Conservation (phyloP, 495 filamentous ascomycete species). For the Achaetomiella virescens region DNA sequence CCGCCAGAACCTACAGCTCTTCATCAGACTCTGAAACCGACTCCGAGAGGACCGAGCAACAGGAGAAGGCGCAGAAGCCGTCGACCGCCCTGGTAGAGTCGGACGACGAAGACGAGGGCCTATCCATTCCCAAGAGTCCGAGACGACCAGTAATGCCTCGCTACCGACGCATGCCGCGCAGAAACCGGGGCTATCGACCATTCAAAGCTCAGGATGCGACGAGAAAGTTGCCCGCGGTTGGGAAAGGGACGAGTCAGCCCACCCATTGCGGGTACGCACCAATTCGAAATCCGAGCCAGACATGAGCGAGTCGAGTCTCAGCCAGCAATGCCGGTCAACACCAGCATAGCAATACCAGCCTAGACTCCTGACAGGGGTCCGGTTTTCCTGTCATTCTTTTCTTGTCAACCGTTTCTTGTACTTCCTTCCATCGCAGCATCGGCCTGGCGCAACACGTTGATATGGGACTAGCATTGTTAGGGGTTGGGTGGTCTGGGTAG, state of each 20-base stretch:
- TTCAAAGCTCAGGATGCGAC: constrained; percentile 24
- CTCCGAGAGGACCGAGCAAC: constrained; percentile 15
- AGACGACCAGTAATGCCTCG: constrained; percentile 12
- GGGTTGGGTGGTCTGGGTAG: neutral
- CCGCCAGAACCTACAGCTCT: constrained; percentile 28
- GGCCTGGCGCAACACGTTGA: constrained; percentile 4
- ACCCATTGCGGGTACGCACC: constrained; percentile 8
- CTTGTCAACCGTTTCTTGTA: neutral
- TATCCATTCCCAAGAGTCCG: constrained; percentile 16
- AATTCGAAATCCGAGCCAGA: neutral
- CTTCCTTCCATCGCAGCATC: constrained; percentile 4
- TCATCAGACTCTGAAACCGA: constrained; percentile 35
- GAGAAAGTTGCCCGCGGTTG: constrained; percentile 1
- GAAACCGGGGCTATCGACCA: constrained; percentile 32
- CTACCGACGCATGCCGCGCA: constrained; percentile 23
- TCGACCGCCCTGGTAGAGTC: constrained; percentile 26
- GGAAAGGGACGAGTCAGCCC: neutral
- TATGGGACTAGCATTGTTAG: constrained; percentile 4
- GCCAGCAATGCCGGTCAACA: neutral
- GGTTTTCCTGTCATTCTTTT: neutral
- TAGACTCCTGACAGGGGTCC: neutral
- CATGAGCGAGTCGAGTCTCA: neutral
- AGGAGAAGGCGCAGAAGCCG: constrained; percentile 21
- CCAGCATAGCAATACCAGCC: neutral
- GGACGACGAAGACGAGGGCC: constrained; percentile 24